phyloP scores from a whole-genome alignment of 1,284 basidiomycete species.

The Rhizoctonia solani region DNA sequence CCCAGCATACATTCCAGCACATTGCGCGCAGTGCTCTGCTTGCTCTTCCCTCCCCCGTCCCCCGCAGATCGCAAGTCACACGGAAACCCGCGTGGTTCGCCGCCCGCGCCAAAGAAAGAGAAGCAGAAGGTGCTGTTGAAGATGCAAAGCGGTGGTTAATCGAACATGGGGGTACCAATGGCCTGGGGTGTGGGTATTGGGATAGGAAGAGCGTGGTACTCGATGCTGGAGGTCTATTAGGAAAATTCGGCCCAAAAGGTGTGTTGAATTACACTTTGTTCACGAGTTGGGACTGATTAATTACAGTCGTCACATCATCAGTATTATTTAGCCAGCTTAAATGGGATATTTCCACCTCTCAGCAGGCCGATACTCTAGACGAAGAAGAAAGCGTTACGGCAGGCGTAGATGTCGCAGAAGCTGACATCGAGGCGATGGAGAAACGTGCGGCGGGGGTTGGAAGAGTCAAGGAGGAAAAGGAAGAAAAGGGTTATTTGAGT shows the following conservation, averaged over 20 bases:
- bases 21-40: constrained; percentile 78
- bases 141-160: constrained; percentile 63
- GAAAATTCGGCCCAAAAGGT: constrained; percentile 43
- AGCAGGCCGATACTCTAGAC: constrained; percentile 42
- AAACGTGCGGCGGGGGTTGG: not conserved
- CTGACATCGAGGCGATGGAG: constrained; percentile 37
- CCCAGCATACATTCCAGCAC: constrained; percentile 85
- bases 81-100: constrained; percentile 78
- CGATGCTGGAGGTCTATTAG: constrained; percentile 64
- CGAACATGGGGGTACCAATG: not conserved
- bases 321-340: constrained; percentile 62
- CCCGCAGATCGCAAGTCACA: constrained; percentile 74
- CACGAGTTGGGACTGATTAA: not conserved
- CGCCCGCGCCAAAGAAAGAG: constrained; percentile 56
- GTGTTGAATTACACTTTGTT: not conserved
- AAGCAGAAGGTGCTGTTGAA: constrained; percentile 60
- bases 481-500: constrained; percentile 60
- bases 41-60: constrained; percentile 83
- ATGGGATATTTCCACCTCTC: constrained; percentile 42
- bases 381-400: constrained; percentile 40
- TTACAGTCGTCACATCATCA: constrained; percentile 47
- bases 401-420: constrained; percentile 27
- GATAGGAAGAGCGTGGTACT: constrained; percentile 56
- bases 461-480: constrained; percentile 33
- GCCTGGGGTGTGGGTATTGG: constrained; percentile 54